Conservation (phyloP, 352 stramenopile genomes). For the Elongisporangium senticosum region DNA sequence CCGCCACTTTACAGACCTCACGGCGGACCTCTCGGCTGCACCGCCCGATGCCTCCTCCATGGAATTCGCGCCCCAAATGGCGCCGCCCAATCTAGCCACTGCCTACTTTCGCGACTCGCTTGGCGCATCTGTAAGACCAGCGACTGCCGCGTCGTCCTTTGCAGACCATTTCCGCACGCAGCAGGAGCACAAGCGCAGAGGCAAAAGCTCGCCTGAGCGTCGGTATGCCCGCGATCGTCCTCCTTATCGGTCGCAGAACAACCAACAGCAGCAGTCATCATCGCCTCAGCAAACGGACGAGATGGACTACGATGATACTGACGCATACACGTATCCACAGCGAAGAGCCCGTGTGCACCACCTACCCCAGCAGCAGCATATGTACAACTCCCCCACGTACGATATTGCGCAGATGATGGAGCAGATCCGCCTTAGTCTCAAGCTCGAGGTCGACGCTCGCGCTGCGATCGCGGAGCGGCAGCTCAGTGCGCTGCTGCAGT, state of each 20-base stretch:
- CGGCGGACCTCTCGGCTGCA: slow-evolving; percentile 12
- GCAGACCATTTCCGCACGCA: slow-evolving; percentile 48
- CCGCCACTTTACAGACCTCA: slow-evolving; percentile 48
- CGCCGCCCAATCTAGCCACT: slow-evolving; percentile 19
- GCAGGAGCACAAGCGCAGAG: slow-evolving; percentile 34
- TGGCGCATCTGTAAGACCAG: background rate
- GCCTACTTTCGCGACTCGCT: slow-evolving; percentile 36
- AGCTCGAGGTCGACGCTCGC: slow-evolving; percentile 75
- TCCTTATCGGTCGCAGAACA: slow-evolving; percentile 13
- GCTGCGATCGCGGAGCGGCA: slow-evolving; percentile 73
- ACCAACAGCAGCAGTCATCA: slow-evolving; percentile 16
- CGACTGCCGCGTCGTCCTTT: slow-evolving; percentile 18
- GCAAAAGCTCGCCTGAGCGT: background rate
- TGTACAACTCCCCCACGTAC: slow-evolving; percentile 69
- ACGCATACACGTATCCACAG: background rate
- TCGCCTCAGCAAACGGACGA: too few relatives aligned
- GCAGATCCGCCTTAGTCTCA: slow-evolving; percentile 73
- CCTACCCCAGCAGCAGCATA: slow-evolving; percentile 18
- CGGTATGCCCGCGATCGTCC: background rate
- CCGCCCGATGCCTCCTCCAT: slow-evolving; percentile 1
- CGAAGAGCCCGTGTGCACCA: slow-evolving; percentile 1
- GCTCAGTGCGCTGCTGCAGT: slow-evolving; percentile 61
- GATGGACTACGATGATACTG: slow-evolving; percentile 8
- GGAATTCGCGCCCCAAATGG: background rate
- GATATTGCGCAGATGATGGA: slow-evolving; percentile 84